Evolutionary conservation across 1,139 yeast species (phyloP).

Genomic region (Pichiaceae sp.): DNA sequence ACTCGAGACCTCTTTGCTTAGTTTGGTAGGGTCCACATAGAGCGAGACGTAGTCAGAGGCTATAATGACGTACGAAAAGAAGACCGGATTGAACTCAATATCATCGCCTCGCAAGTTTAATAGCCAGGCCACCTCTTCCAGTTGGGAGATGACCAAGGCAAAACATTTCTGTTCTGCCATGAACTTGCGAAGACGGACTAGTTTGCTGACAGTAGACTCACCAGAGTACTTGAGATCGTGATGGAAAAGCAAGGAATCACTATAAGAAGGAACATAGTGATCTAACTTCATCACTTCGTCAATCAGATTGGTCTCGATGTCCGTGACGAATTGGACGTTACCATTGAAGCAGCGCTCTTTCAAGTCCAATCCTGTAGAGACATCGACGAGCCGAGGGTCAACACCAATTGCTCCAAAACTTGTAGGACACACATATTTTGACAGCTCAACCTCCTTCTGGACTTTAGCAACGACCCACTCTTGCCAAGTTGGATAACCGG

Average conservation of each 20-base stretch:
- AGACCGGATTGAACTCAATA: constrained; percentile 40
- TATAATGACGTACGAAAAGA: constrained; percentile 38
- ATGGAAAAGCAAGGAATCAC: constrained; percentile 24
- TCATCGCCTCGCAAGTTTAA: constrained; percentile 45
- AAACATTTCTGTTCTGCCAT: constrained; percentile 12
- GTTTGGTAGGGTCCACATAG: constrained; percentile 32
- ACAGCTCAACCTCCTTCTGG: constrained; percentile 11
- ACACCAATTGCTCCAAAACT: constrained; percentile 17
- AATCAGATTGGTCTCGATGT: constrained; percentile 35
- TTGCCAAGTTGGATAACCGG: constrained; percentile 77
- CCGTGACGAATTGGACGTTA: constrained; percentile 34
- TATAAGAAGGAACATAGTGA: constrained; percentile 30
- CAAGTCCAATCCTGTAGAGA: constrained; percentile 17
- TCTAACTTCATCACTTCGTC: constrained; percentile 36
- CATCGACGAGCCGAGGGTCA: constrained; percentile 29
- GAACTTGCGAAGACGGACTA: constrained; percentile 12
- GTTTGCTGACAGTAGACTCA: constrained; percentile 30
- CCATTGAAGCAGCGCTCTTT: constrained; percentile 26
- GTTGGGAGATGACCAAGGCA: constrained; percentile 29
- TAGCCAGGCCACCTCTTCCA: constrained; percentile 51
- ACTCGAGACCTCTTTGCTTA: constrained; percentile 17
- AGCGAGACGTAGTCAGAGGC: constrained; percentile 26
- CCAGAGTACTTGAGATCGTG: constrained; percentile 37
- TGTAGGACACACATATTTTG: background rate
- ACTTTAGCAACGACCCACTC: constrained; percentile 49